Evolutionary conservation across 2,329 filamentous ascomycete species (phyloP), one percentile per base, ranked within the genome.

Genomic region (Clonostachys rhizophaga): DNA sequence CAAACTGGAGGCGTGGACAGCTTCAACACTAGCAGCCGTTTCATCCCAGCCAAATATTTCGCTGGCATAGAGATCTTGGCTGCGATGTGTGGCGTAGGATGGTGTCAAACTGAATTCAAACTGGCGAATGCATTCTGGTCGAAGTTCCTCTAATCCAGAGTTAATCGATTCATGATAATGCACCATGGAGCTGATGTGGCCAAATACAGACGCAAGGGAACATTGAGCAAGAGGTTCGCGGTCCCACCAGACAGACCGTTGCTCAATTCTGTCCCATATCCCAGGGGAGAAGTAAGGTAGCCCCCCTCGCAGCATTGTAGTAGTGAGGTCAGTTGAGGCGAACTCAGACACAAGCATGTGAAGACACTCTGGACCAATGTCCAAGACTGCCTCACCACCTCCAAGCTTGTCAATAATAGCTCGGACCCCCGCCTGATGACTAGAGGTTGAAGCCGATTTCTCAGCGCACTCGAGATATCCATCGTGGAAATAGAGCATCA

Each of bases 331-430:
- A 46, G 68, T 65, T 0, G 70, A 70, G 4, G 64, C 63, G 42
- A 72, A 73, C 43, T 71, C 68, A 0, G 70, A 71, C 6, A 72
- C 47, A 43, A 73, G 65, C 52, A 72, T 57, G 10, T 67, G 60
- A 4, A 65, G 50, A 2, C 62, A 55, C 18, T 63, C 59, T 5
- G 58, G 59, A 1, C 59, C 55, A 4, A 48, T 55, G 2, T 40
- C 48, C 3, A 65, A 18, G 1, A 61, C 59, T 0, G 48, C 12
- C 0, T 55, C 50, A 41, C 64, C 54, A 12, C 61, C 62, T 0
- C 62, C 62, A 1, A 65, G 53, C 17, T 58, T 57, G 17, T 58
- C 55, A 5, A 69, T 49, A 4, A 69, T 68, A 4, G 67, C 66
- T 34, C 63, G 46, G 0, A 67, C 65, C 2, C 66, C 66, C 8